These are phyloP conservation scores for Clarireedia hainanense DNA, from an alignment of 2,329 filamentous ascomycete genomes.

Conservation along the genomic window DNA sequence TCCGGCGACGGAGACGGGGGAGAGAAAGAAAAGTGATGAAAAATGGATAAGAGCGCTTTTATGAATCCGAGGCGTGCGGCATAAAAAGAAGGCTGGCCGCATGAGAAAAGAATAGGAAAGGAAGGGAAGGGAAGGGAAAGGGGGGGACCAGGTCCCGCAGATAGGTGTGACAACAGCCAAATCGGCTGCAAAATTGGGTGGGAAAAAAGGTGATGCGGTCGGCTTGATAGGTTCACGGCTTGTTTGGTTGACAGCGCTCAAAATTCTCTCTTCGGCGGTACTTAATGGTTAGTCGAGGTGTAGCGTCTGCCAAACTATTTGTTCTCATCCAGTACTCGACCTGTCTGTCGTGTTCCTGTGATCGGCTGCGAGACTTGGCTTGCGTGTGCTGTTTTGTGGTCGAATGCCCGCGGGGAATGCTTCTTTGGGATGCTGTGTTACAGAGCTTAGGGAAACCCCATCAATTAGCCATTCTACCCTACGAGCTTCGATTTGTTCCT, in stretches of 20 bases:
- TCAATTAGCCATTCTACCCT: no score
- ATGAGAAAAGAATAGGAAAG: background rate
- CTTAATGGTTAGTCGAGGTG: no score
- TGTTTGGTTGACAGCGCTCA: background rate
- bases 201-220: slow-evolving; percentile 1
- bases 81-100: background rate
- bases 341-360: background rate
- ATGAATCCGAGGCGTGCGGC: background rate
- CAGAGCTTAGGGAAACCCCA: no score
- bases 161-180: background rate
- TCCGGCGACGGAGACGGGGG: background rate
- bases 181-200: no score
- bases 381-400: background rate
- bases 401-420: no score
- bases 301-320: no score
- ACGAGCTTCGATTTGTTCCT: no score
- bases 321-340: background rate
- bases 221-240: background rate
- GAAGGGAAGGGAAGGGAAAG: background rate
- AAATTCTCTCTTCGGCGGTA: no score
- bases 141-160: background rate
- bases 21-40: background rate
- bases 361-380: background rate
- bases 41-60: slow-evolving; percentile 1
- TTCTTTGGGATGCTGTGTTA: no score